phyloP scores from a whole-genome alignment of 2,329 filamentous ascomycete genomes.

The Fusarium neocosmosporiellum region DNA sequence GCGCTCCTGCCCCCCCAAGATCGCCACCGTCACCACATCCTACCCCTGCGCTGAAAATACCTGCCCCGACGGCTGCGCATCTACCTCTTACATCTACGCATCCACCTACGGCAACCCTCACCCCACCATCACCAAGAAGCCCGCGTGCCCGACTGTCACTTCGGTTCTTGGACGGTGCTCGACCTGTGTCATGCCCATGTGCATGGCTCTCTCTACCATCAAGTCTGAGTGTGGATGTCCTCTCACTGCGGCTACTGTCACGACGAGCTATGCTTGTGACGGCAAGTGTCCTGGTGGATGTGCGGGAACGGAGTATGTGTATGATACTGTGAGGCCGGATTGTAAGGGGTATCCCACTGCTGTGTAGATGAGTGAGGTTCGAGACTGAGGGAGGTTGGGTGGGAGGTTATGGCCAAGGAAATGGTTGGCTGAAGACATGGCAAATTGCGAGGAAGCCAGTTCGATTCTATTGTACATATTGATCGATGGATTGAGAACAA shows the following conservation, averaged over 20 bases:
- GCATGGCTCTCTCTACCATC: constrained; percentile 46
- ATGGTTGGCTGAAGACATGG: neutral
- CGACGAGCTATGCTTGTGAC: constrained; percentile 44
- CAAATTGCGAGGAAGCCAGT: neutral
- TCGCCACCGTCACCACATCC: constrained; percentile 42
- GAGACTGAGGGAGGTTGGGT: neutral
- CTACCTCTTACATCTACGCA: constrained; percentile 38
- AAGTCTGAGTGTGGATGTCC: constrained; percentile 50
- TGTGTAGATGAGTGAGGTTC: neutral
- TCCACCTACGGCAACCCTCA: constrained; percentile 25
- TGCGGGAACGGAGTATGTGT: constrained; percentile 43
- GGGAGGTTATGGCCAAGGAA: neutral
- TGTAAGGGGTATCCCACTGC: constrained; percentile 20
- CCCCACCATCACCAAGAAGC: constrained; percentile 11
- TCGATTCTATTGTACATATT: neutral
- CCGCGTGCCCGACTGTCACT: constrained; percentile 50
- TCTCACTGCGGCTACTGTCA: constrained; percentile 43
- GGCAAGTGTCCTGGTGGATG: constrained; percentile 41
- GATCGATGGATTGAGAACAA: neutral
- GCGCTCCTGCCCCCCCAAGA: constrained; percentile 42
- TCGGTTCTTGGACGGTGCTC: constrained; percentile 46
- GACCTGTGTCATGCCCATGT: constrained; percentile 48
- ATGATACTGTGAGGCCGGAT: constrained; percentile 34
- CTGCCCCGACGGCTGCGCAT: constrained; percentile 39
- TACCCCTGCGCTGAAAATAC: constrained; percentile 37